Conservation (phyloP, 2,329 filamentous ascomycete genomes). For the Xylaria sp. region DNA sequence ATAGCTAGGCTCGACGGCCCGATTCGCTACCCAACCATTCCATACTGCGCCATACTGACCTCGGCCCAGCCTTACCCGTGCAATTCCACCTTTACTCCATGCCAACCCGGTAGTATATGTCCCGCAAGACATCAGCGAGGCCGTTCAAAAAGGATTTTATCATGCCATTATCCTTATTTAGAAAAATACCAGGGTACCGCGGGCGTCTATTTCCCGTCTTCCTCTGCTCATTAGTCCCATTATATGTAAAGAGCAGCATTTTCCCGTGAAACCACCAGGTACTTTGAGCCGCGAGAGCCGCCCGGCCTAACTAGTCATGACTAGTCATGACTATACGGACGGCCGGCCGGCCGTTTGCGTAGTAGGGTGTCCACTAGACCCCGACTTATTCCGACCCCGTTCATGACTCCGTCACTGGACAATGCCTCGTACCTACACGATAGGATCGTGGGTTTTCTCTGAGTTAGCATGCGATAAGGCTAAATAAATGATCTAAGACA, state of each 20-base stretch:
- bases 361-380: not conserved
- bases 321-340: too few species aligned
- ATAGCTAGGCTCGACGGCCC: conserved; percentile 34
- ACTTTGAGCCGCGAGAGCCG: not conserved
- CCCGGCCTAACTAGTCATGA: not conserved
- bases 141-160: not conserved
- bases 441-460: not conserved
- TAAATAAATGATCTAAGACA: not conserved
- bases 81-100: conserved; percentile 6
- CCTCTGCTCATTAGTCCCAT: not conserved
- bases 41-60: not conserved
- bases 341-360: too few species aligned
- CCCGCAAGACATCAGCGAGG: not conserved
- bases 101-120: not conserved
- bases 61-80: conserved; percentile 29
- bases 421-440: not conserved
- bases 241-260: not conserved
- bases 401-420: not conserved
- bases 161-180: not conserved
- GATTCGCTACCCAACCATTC: conserved; percentile 23
- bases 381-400: not conserved
- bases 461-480: not conserved
- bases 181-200: not conserved
- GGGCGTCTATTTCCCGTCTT: not conserved
- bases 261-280: not conserved